Base-by-base conservation (phyloP, 2,329 filamentous ascomycete genomes). In the Hymenoscyphus albidus region DNA sequence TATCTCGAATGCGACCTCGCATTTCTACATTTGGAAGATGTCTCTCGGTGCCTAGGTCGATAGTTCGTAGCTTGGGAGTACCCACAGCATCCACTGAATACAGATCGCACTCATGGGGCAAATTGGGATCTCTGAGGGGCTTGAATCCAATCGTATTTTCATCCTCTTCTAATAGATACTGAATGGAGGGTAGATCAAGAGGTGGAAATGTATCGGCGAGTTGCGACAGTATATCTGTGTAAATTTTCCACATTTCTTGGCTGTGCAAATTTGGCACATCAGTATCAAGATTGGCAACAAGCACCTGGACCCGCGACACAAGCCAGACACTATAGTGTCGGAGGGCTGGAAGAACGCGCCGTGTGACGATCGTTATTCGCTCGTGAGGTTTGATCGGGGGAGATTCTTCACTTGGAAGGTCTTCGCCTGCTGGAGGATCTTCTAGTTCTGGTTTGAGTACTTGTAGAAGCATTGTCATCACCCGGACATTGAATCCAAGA, bases 401-500 rank as follows among this genome's bases (percentile, higher is more conserved):
- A 69, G 68, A 77, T 64, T 76, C 77, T 62, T 78, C 80, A 39
- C 75, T 73, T 16, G 83, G 80, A 63, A 84, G 80, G 27, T 79
- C 77, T 58, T 72, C 70, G 4, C 70, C 73, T 56, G 57, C 65
- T 14, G 63, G 56, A 38, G 65, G 61, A 74, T 86, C 82, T 63
- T 87, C 83, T 2, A 96, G 80, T 70, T 92, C 88, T n/a, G 85
- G 82, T 68, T 88, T 81, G 42, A 96, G 80, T 35, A 89, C 80
- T 61, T 89, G 87, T 57, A 93, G 83, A 39, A 97, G 81, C 0
- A 85, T 84, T 63, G 88, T 85, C 71, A 96, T 89, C 10, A 89
- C 92, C 61, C 89, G 89, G 58, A 92, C 81, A 72, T 96, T 97
- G 67, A 96, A 85, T 31, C 88, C 84, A 56, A 96, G 81, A 65